phyloP scores from a whole-genome alignment of 345 rosid genomes.

The Draba incana region DNA sequence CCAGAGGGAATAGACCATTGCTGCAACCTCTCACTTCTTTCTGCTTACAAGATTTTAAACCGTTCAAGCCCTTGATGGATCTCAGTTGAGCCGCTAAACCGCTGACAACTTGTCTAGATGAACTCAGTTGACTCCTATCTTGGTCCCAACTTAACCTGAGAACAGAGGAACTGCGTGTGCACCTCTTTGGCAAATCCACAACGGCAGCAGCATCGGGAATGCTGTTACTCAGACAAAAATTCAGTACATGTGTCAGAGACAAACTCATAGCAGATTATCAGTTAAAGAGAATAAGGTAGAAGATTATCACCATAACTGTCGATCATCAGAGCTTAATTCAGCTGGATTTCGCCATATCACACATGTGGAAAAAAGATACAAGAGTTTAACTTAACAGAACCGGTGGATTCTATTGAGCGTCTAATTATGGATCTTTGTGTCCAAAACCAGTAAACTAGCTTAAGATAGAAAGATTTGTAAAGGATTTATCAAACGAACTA shows the following conservation, averaged over 20 bases:
- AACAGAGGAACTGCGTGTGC: slow-evolving; percentile 65
- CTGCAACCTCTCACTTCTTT: slow-evolving; percentile 70
- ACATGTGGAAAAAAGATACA: slow-evolving; percentile 29
- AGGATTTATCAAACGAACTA: not conserved
- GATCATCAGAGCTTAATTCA: slow-evolving; percentile 53
- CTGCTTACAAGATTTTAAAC: slow-evolving; percentile 15
- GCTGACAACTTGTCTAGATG: slow-evolving; percentile 42
- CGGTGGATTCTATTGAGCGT: not conserved
- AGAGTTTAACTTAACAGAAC: slow-evolving; percentile 15
- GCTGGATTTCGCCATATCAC: slow-evolving; percentile 55
- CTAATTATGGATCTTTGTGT: slow-evolving; percentile 1
- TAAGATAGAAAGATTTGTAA: slow-evolving; percentile 1
- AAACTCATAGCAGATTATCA: slow-evolving; percentile 28
- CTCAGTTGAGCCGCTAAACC: not conserved
- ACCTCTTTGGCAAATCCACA: slow-evolving; percentile 67
- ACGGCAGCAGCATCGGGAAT: slow-evolving; percentile 58
- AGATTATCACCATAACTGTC: slow-evolving; percentile 57
- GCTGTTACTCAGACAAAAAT: slow-evolving; percentile 51
- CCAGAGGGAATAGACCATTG: slow-evolving; percentile 51
- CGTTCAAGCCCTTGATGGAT: slow-evolving; percentile 36
- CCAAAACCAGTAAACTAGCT: slow-evolving; percentile 3
- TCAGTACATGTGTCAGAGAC: slow-evolving; percentile 38
- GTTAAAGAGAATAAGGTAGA: slow-evolving; percentile 17
- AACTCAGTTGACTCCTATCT: slow-evolving; percentile 51
- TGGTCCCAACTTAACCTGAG: slow-evolving; percentile 63